Base-by-base conservation (phyloP, 495 filamentous ascomycete species). In the Penicillium riverlandense region DNA sequence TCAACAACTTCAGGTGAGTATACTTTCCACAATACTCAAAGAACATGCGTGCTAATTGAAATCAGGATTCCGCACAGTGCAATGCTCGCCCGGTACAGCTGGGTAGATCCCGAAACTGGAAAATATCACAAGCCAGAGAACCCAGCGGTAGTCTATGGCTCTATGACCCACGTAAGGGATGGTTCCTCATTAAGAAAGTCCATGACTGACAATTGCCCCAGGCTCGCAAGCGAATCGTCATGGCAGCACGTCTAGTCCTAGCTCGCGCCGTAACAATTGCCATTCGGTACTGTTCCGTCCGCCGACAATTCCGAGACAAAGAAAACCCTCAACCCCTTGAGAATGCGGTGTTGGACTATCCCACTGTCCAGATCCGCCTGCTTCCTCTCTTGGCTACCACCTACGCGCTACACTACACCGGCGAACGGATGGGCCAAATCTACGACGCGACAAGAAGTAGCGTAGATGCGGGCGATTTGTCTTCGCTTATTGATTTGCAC, bases 351-450 rank as follows among this genome's bases (percentile, higher is more conserved):
- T 52, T 76, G 5, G 71, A 73, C 36, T 76, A 76, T 38, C 71
- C 71, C 1, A 74, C 71, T 0, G 71, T 72, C 1, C 69, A 70
- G 49, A 69, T 74, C 8, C 55, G 72, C 0, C 67, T 76, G 11
- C 50, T 76, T 5, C 71, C 71, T 16, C 48, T 74, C 1, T 53
- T 76, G 0, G 71, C 71, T 7, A 70, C 71, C 8, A 62, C 70
- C 1, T 74, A 70, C 52, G 72, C 72, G 4, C 45, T 76, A 28
- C 72, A 75, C 48, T 75, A 74, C 37, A 71, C 68, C 0, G 72
- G 68, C 3, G 59, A 59, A 38, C 55, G 62, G 2, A 74, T 74
- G 69, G 59, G 65, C 9, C 41, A 42, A 13, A 36, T 71, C 8
- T 75, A 74, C 37, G 37, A 52, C 8, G 53, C 38, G n/a, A 67